Evolutionary conservation across 2,329 filamentous ascomycete species (phyloP).

Genomic region (Pseudocercospora fijiensis): DNA sequence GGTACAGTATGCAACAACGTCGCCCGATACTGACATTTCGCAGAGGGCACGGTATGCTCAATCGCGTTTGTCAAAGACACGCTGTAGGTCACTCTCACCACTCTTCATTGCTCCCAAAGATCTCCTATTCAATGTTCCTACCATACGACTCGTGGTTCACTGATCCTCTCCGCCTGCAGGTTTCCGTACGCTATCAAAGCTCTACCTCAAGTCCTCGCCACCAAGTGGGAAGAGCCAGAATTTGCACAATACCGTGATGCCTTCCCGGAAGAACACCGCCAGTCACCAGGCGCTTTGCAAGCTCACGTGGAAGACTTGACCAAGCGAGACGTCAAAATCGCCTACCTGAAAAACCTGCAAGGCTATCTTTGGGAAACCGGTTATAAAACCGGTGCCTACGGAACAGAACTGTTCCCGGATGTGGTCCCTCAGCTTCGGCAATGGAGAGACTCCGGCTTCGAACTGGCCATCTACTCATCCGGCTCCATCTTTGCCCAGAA

Average conservation of each 20-base stretch:
- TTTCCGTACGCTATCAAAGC: slow-evolving; percentile 73
- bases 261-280: slow-evolving; percentile 65
- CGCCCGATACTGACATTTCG: slow-evolving; percentile 16
- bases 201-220: slow-evolving; percentile 62
- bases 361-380: slow-evolving; percentile 75
- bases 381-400: slow-evolving; percentile 67
- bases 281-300: slow-evolving; percentile 59
- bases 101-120: slow-evolving; percentile 11
- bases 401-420: slow-evolving; percentile 72
- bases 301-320: slow-evolving; percentile 71
- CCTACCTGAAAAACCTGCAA: slow-evolving; percentile 77
- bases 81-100: slow-evolving; percentile 58
- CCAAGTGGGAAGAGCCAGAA: slow-evolving; percentile 64
- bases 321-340: slow-evolving; percentile 68
- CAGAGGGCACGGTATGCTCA: slow-evolving; percentile 79
- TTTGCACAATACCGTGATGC: slow-evolving; percentile 69
- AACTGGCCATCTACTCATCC: slow-evolving; percentile 74
- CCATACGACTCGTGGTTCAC: slow-evolving; percentile 6
- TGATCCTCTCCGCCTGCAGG: slow-evolving; percentile 45
- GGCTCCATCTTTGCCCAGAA: slow-evolving; percentile 80
- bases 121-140: slow-evolving; percentile 2
- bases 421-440: slow-evolving; percentile 54
- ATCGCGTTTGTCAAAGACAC: slow-evolving; percentile 83
- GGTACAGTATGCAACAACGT: background rate
- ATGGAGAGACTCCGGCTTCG: slow-evolving; percentile 59